A percentile compares a stretch with the other conserved stretches of the same genome.
Conservation (phyloP, 371 early-diverging fungal genomes). For the Nematocida parisii region DNA sequence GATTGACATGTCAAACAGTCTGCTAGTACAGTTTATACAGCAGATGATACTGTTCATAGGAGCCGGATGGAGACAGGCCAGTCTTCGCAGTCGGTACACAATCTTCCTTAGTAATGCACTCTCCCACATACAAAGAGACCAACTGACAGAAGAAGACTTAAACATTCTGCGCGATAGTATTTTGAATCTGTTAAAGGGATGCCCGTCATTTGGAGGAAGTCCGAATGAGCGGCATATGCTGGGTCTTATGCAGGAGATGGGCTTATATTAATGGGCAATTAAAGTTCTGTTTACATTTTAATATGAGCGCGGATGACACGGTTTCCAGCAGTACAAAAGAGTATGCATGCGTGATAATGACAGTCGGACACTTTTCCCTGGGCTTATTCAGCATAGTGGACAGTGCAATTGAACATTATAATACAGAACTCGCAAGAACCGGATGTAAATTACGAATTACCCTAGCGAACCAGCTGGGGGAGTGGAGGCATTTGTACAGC, state of each 20-base stretch:
- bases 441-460: neutral
- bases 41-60: slow-evolving; percentile 27
- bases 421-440: neutral
- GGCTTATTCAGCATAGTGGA: slow-evolving; percentile 1
- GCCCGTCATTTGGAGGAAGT: slow-evolving; percentile 12
- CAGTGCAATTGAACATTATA: neutral
- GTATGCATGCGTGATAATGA: slow-evolving; percentile 7
- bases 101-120: slow-evolving; percentile 43
- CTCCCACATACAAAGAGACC: slow-evolving; percentile 19
- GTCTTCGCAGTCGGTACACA: slow-evolving; percentile 15
- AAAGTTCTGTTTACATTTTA: slow-evolving; percentile 9
- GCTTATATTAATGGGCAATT: neutral
- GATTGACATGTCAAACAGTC: slow-evolving; percentile 15
- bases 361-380: neutral
- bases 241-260: slow-evolving; percentile 12
- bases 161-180: slow-evolving; percentile 1
- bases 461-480: neutral
- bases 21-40: slow-evolving; percentile 34
- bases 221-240: slow-evolving; percentile 32
- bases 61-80: slow-evolving; percentile 8
- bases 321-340: neutral
- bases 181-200: neutral
- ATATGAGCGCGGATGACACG: neutral
- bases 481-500: neutral
- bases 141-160: neutral